These are phyloP conservation scores for Stenogyne calaminthoides DNA, from an alignment of 305 asterid genomes.

Conservation along the genomic window DNA sequence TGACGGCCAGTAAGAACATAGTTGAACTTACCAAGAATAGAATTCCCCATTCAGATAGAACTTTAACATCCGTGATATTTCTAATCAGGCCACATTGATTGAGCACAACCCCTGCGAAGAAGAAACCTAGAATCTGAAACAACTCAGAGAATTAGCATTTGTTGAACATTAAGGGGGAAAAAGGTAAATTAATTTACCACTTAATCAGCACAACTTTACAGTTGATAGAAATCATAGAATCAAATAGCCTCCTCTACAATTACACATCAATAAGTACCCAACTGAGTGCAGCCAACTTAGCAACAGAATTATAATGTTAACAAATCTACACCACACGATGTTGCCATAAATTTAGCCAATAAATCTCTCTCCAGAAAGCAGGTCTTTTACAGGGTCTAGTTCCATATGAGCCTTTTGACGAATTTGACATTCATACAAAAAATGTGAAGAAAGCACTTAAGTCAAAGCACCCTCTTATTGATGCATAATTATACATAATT, in stretches of 20 bases:
- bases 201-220: conserved; percentile 13
- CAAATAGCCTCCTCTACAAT: conserved; percentile 16
- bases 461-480: conserved; percentile 1
- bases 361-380: neutral
- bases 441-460: conserved; percentile 1
- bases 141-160: conserved; percentile 37
- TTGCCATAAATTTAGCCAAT: neutral
- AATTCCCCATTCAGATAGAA: conserved; percentile 99
- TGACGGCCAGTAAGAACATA: conserved; percentile 2
- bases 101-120: conserved; percentile 96
- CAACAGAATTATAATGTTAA: neutral
- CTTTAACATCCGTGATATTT: conserved; percentile 88
- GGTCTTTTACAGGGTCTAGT: conserved; percentile 9
- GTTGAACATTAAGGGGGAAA: neutral
- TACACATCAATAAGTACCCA: conserved; percentile 11
- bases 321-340: neutral
- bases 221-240: conserved; percentile 11
- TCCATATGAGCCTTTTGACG: neutral
- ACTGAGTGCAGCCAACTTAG: conserved; percentile 22
- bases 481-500: neutral
- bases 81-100: conserved; percentile 89
- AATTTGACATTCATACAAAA: conserved; percentile 1
- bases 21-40: conserved; percentile 81
- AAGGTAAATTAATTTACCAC: neutral
- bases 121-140: conserved; percentile 97